Conservation (phyloP, 1,284 basidiomycete genomes). For the Xerocomus minutiporus region DNA sequence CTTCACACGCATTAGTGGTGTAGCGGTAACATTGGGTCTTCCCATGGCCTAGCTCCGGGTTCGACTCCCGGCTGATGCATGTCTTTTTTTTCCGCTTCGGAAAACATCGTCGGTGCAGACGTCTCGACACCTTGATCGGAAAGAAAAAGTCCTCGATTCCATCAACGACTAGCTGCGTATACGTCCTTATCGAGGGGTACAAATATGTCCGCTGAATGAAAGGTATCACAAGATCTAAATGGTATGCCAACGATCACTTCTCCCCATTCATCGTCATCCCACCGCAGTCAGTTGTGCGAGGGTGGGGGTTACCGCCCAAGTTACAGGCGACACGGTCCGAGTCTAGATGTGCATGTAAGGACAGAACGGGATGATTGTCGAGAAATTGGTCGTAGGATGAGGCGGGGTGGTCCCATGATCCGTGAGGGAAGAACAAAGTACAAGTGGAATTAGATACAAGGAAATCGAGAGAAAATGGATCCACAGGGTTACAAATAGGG, state of each 20-base stretch:
- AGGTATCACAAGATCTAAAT: slow-evolving; percentile 10
- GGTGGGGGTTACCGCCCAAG: background rate
- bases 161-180: slow-evolving; percentile 2
- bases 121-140: background rate
- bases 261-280: slow-evolving; percentile 5
- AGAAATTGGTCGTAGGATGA: background rate
- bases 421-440: slow-evolving; percentile 14
- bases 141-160: slow-evolving; percentile 2
- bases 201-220: slow-evolving; percentile 17
- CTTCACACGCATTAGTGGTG: slow-evolving; percentile 27
- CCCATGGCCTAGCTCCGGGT: slow-evolving; percentile 53
- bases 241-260: slow-evolving; percentile 6
- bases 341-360: background rate
- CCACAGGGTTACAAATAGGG: slow-evolving; percentile 8
- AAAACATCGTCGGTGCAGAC: background rate
- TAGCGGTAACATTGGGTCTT: slow-evolving; percentile 41
- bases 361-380: background rate
- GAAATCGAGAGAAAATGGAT: background rate
- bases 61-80: slow-evolving; percentile 53
- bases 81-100: background rate
- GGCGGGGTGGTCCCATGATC: slow-evolving; percentile 3
- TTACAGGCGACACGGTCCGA: background rate
- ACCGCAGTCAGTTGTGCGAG: background rate
- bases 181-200: slow-evolving; percentile 3
- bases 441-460: slow-evolving; percentile 23